phyloP scores from a whole-genome alignment of 257 asterid species.

The Solanum paucissectum region DNA sequence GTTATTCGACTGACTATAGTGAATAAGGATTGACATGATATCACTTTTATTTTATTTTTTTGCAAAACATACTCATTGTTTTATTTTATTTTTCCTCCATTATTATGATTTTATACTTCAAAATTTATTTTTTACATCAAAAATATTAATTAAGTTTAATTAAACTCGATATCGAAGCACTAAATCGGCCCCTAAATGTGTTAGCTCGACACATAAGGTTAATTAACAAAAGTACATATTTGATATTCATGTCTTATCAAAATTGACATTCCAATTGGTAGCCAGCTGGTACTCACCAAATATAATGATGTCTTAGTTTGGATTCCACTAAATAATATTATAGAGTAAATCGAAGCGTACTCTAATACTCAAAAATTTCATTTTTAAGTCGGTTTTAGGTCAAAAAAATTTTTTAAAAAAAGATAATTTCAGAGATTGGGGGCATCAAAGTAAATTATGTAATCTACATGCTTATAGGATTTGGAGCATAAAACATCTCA shows the following conservation, averaged over 20 bases:
- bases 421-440: neutral
- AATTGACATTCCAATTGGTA: neutral
- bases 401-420: no score
- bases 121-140: neutral
- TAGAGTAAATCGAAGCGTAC: neutral
- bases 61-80: neutral
- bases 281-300: neutral
- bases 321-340: neutral
- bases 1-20: no score
- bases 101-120: neutral
- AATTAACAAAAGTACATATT: neutral
- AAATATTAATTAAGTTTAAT: neutral
- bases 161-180: neutral
- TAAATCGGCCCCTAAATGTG: neutral
- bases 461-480: neutral
- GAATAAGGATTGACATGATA: slow-evolving; percentile 3
- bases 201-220: neutral
- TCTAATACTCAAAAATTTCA: neutral
- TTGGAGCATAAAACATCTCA: neutral
- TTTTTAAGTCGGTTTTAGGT: neutral
- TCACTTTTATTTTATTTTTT: neutral
- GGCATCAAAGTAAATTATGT: neutral
- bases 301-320: neutral
- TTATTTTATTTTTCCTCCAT: neutral
- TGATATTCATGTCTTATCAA: neutral